Percentiles rank a stretch among this genome's conserved stretches.
These are phyloP conservation scores for Primulina eburnea DNA, from an alignment of 257 asterid genomes.

Conservation along the genomic window DNA sequence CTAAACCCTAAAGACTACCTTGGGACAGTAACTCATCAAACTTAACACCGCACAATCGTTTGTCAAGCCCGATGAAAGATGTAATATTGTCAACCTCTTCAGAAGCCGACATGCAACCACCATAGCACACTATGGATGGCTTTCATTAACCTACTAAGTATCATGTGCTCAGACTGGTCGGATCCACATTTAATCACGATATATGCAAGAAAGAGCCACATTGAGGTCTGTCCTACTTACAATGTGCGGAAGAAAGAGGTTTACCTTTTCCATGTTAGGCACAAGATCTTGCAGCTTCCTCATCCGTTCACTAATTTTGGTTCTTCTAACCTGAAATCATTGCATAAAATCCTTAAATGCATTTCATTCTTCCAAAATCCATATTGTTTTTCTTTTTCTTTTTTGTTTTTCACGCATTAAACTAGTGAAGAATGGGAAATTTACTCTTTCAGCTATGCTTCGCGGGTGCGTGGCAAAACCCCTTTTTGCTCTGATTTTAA, in stretches of 20 bases:
- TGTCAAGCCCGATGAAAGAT: neutral
- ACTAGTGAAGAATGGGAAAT: neutral
- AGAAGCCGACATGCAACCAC: conserved; percentile 39
- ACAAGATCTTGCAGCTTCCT: conserved; percentile 45
- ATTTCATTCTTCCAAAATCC: neutral
- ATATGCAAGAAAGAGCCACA: neutral
- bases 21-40: neutral
- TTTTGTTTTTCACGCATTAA: neutral
- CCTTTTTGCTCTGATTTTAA: conserved; percentile 50
- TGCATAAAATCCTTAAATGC: neutral
- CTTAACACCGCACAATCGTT: too few relatives aligned
- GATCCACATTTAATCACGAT: conserved; percentile 26
- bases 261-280: conserved; percentile 51
- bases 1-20: too few relatives aligned
- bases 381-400: neutral
- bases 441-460: conserved; percentile 62
- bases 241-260: neutral
- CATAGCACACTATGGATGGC: conserved; percentile 31
- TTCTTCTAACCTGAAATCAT: conserved; percentile 37
- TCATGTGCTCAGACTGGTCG: conserved; percentile 25
- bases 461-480: conserved; percentile 63
- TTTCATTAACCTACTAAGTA: neutral
- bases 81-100: conserved; percentile 1
- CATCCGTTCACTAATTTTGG: conserved; percentile 42
- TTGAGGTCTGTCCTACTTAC: neutral